Base-by-base conservation (phyloP, 2,329 filamentous ascomycete species). In the Apiospora saccharicola region DNA sequence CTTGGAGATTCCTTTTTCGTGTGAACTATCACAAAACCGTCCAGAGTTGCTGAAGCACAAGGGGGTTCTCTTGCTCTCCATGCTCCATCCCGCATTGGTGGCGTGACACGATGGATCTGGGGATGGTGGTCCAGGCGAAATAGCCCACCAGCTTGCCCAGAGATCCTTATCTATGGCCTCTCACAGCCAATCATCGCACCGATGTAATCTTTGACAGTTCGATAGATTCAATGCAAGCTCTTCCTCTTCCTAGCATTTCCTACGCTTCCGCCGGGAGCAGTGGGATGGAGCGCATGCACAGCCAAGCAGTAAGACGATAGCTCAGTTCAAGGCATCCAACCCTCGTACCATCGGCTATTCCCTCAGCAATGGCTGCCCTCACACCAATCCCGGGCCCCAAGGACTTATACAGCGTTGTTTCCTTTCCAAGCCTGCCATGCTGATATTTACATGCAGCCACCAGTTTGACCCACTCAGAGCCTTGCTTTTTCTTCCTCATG, bases 131-230 rank as follows among this genome's bases (percentile, higher is more conserved):
- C 19, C 57, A 64, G 34, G 22, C 30, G 37, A 41, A 41, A n/a
- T n/a, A 3, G 4, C 34, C 57, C 57, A 26, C 67, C 67, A 30
- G 41, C 67, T 46, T 30, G 67, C 67, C 67, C 67, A 68, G 67
- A 68, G 43, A 68, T 49, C 46, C 68, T 70, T 70, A 70, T 70
- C 68, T 70, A 51, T 41, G 26, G 24, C 68, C 34, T 53, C 26
- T 22, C 30, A 16, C 49, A 49, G 47, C 68, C 68, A 70, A 70
- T 68, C 43, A 68, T 22, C 12, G 8, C 24, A 6, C 19, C n/a
- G 26, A 43, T 34, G 67, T 8, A 46, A 64, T 64, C 57, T 64
- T 61, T n/a, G 34, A n/a, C 57, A 24, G 14, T 24, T 64, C 19
- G 5, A 41, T 64, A 41, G 34, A 61, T 30, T 6, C 53, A 34